Evolutionary conservation across 2,329 filamentous ascomycete species (phyloP).

Genomic region (Herpotrichia juniperi): DNA sequence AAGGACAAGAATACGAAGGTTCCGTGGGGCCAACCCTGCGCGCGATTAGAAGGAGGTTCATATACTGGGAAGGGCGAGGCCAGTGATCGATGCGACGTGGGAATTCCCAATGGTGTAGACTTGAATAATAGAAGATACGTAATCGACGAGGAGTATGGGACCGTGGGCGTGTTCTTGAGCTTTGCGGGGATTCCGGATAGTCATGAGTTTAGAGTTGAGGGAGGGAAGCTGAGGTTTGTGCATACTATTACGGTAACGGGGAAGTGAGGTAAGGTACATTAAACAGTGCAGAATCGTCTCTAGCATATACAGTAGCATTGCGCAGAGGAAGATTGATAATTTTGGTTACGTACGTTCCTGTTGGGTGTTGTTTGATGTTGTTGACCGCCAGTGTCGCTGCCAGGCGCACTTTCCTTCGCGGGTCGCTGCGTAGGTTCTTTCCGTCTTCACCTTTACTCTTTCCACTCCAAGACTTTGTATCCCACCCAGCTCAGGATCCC

Average conservation of each 20-base stretch:
- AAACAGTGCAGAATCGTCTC: too few relatives aligned
- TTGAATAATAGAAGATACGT: slow-evolving; percentile 9
- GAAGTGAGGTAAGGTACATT: not conserved
- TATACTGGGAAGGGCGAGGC: slow-evolving; percentile 10
- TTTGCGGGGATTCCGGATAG: slow-evolving; percentile 7
- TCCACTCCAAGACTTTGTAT: too few relatives aligned
- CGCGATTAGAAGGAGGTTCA: slow-evolving; percentile 10
- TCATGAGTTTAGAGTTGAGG: slow-evolving; percentile 11
- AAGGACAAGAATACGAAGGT: slow-evolving; percentile 7
- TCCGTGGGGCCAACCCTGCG: slow-evolving; percentile 9
- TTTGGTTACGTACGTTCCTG: too few relatives aligned
- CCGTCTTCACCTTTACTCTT: too few relatives aligned
- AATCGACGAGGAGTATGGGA: slow-evolving; percentile 11
- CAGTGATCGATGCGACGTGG: slow-evolving; percentile 7
- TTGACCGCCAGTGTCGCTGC: too few relatives aligned
- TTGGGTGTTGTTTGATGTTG: too few relatives aligned
- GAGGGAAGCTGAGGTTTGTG: slow-evolving; percentile 7
- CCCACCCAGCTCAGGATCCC: too few relatives aligned
- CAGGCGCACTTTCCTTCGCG: too few relatives aligned
- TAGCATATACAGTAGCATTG: too few relatives aligned
- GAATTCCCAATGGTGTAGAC: slow-evolving; percentile 3
- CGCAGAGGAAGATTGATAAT: too few relatives aligned
- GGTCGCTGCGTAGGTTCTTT: too few relatives aligned
- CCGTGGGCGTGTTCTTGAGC: slow-evolving; percentile 11
- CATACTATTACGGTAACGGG: slow-evolving; percentile 7